Evolutionary conservation across 2,329 filamentous ascomycete species (phyloP).

Genomic region (Aspergillus tanneri): DNA sequence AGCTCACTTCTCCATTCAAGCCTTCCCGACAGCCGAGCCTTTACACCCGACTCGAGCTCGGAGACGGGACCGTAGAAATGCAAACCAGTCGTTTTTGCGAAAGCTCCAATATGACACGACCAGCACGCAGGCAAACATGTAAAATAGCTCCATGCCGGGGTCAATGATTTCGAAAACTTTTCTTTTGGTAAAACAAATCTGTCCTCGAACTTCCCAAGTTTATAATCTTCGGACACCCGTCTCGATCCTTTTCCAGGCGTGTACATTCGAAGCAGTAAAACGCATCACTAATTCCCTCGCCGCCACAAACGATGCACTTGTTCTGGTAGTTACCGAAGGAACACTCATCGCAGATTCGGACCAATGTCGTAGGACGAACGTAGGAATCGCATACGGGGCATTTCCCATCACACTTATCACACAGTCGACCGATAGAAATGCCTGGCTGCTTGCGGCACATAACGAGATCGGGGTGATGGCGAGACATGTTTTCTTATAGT

Average conservation of each 20-base stretch:
- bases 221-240: conserved; percentile 99
- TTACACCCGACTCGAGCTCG: conserved; percentile 1
- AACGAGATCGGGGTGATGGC: conserved; percentile 95
- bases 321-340: conserved; percentile 99
- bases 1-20: conserved; percentile 14
- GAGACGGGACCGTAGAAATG: conserved; percentile 7
- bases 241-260: conserved; percentile 90
- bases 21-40: background rate
- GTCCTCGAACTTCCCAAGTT: conserved; percentile 94
- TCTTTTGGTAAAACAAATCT: conserved; percentile 80
- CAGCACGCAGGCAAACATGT: conserved; percentile 12
- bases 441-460: conserved; percentile 99
- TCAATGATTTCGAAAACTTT: conserved; percentile 52
- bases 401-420: conserved; percentile 99
- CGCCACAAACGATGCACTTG: conserved; percentile 98
- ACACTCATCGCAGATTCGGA: conserved; percentile 98
- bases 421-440: conserved; percentile 96
- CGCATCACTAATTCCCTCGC: conserved; percentile 95
- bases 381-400: conserved; percentile 99
- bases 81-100: background rate
- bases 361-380: conserved; percentile 94
- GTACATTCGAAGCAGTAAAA: conserved; percentile 99
- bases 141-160: conserved; percentile 9
- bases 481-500: conserved; percentile 68
- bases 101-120: conserved; percentile 10